Evolutionary conservation across 257 asterid genomes (phyloP).

Genomic region (Solanum medicagineum): DNA sequence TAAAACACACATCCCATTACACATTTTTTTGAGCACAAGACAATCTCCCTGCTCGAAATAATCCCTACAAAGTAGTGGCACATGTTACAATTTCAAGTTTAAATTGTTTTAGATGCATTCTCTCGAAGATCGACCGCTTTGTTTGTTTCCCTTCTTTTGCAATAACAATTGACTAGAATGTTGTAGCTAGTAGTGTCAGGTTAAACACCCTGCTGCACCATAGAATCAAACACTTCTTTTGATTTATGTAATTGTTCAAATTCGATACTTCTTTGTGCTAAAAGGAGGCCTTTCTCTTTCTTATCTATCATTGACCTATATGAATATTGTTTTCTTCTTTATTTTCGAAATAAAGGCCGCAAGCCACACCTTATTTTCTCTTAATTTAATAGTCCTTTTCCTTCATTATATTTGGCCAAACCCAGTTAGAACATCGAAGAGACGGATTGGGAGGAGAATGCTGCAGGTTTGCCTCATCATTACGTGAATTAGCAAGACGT

Average conservation of each 20-base stretch:
- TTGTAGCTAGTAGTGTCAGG: background rate
- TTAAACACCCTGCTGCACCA: background rate
- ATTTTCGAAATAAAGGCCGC: no score
- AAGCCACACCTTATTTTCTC: conserved; percentile 5
- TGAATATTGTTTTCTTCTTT: no score
- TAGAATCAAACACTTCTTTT: background rate
- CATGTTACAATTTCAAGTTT: background rate
- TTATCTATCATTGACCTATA: no score
- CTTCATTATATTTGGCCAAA: no score
- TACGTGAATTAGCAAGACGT: conserved; percentile 7
- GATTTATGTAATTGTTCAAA: background rate
- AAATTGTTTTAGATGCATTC: background rate
- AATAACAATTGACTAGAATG: background rate
- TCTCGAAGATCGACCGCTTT: background rate
- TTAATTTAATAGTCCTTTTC: no score
- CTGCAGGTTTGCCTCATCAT: conserved; percentile 7
- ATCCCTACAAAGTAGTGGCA: background rate
- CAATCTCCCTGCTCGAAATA: background rate
- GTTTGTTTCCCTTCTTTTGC: background rate
- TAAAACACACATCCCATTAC: background rate
- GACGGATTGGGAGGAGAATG: no score
- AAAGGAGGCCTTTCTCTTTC: no score
- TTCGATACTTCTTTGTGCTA: no score
- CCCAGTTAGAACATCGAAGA: no score
- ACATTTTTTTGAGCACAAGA: background rate